Conservation (phyloP, 768 basidiomycete genomes). For the Suillus subalutaceus region DNA sequence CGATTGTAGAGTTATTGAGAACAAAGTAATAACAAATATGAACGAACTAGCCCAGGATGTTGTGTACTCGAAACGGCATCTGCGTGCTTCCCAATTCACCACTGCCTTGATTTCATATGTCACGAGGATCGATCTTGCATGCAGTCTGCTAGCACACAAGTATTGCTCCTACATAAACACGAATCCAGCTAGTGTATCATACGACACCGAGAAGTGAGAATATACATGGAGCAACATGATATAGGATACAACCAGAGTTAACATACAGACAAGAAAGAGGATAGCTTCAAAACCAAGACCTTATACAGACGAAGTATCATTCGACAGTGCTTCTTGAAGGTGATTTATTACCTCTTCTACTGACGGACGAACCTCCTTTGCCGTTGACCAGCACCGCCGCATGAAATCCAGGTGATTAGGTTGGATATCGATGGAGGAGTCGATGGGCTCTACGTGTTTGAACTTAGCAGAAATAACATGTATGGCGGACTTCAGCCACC, state of each 20-base stretch:
- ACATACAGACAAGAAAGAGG: not conserved
- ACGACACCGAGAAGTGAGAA: not conserved
- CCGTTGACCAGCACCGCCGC: constrained; percentile 30
- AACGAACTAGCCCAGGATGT: not conserved
- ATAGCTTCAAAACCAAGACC: not conserved
- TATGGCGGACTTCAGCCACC: constrained; percentile 24
- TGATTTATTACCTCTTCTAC: not conserved
- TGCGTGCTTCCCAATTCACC: not conserved
- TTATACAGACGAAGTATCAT: not conserved
- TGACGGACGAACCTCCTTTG: constrained; percentile 1
- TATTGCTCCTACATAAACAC: not conserved
- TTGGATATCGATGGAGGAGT: constrained; percentile 10
- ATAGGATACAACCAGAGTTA: not conserved
- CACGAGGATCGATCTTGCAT: not conserved
- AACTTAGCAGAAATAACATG: constrained; percentile 26
- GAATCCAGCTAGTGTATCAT: not conserved
- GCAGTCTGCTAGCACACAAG: not conserved
- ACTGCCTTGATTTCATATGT: not conserved
- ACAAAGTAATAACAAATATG: not conserved
- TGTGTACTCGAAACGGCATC: not conserved
- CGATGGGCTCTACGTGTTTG: constrained; percentile 16
- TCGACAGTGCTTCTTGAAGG: not conserved
- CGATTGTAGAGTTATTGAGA: not conserved
- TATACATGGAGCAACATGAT: not conserved
- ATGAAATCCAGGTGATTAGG: constrained; percentile 23